Base-by-base conservation (phyloP, 2,329 filamentous ascomycete genomes). In the Erysiphe pulchra region DNA sequence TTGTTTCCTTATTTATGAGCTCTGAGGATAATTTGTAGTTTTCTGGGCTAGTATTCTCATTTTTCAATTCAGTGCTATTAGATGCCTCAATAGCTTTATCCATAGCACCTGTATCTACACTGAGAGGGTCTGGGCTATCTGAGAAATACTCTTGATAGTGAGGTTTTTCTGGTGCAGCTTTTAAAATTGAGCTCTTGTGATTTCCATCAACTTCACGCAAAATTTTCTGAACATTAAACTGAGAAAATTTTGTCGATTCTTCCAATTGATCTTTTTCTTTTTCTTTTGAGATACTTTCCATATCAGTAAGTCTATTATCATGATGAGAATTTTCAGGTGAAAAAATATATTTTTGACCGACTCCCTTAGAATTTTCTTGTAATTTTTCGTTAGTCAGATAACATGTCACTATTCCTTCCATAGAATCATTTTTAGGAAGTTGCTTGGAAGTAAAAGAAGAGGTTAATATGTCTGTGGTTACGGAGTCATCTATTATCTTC, bases 81-180 rank as follows among this genome's bases (percentile, higher is more conserved):
- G 33, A 34, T 2, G 9, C 13, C 33, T 4, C n/a, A 34, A 34
- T 34, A n/a, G n/a, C 33, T 11, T 34, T 34, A 11, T 13, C 33
- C 11, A 34, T 34, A 34, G 33, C 9, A 5, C 74, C 73, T 72
- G 64, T 73, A 77, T 73, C 72, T 66, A 69, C 70, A 73, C 73
- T 73, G 72, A 70, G 65, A 68, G 68, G 77, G 69, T 65, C 73
- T 73, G 74, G 70, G 67, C 70, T 73, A 77, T 62, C 74, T 77
- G 77, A 76, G 76, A 77, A 77, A 77, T 72, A 72, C 63, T 68
- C 60, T 59, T 63, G 62, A 45, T 56, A 55, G 16, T 52, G 52
- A 47, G 3, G 8, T 30, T 42, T 28, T 20, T 3, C 20, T 20
- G 53, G 52, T 36, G 48, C 46, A 46, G 50, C 54, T 44, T 47